A percentile compares a stretch with the other conserved stretches of the same genome.
Evolutionary conservation across 352 stramenopile genomes (phyloP).

Genomic region (Phytophthora brassicae): DNA sequence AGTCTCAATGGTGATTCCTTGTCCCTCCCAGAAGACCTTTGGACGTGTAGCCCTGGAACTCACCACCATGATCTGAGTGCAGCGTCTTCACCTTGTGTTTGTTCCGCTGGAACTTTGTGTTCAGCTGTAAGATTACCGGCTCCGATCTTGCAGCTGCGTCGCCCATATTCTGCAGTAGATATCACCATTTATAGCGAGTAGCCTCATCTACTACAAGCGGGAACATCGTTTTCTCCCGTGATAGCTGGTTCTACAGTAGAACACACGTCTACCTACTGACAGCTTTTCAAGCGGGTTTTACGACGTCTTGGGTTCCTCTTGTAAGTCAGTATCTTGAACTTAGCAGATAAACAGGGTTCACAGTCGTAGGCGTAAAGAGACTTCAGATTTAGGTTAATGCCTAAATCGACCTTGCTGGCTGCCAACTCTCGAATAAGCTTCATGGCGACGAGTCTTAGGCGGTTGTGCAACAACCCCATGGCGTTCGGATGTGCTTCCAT

Average conservation of each 20-base stretch:
- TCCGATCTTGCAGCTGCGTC: slow-evolving; percentile 1
- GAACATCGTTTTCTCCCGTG: slow-evolving; percentile 10
- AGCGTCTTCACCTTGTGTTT: not conserved
- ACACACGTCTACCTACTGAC: too few species aligned
- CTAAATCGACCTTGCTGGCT: slow-evolving; percentile 8
- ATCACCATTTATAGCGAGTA: slow-evolving; percentile 23
- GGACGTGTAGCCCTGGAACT: slow-evolving; percentile 8
- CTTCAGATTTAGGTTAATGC: slow-evolving; percentile 18
- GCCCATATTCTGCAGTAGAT: slow-evolving; percentile 4
- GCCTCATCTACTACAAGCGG: slow-evolving; percentile 23
- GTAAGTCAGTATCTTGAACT: not conserved
- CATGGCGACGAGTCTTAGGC: slow-evolving; percentile 13
- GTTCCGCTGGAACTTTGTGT: slow-evolving; percentile 10
- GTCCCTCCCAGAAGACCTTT: not conserved
- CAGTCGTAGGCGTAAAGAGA: slow-evolving; percentile 6
- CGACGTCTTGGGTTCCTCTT: not conserved
- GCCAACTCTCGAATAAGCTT: slow-evolving; percentile 2
- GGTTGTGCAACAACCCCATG: slow-evolving; percentile 12
- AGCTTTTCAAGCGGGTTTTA: not conserved
- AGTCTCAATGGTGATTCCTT: slow-evolving; percentile 6
- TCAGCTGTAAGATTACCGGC: not conserved
- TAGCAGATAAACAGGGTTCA: slow-evolving; percentile 3
- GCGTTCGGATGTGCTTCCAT: slow-evolving; percentile 3
- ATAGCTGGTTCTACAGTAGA: slow-evolving; percentile 2
- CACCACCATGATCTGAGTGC: slow-evolving; percentile 23